These are phyloP conservation scores for Candida sanyiensis DNA, from an alignment of 805 yeast genomes.

Conservation along the genomic window DNA sequence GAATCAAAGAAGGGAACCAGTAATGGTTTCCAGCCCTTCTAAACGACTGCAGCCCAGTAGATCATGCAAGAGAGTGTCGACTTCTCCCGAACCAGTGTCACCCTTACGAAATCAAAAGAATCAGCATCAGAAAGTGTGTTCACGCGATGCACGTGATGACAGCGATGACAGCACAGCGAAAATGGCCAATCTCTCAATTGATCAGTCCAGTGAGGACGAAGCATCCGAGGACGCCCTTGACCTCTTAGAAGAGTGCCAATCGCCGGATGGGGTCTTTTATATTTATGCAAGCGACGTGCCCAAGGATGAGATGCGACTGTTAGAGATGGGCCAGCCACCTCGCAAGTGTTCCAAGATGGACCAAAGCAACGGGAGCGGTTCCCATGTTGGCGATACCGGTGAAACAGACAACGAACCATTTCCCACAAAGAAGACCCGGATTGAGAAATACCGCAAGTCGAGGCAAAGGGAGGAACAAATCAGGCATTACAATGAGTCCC, in stretches of 20 bases:
- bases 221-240: neutral
- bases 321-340: too few species aligned
- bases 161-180: neutral
- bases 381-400: neutral
- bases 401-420: slow-evolving; percentile 14
- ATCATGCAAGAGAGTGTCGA: too few species aligned
- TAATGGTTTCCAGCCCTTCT: too few species aligned
- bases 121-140: too few species aligned
- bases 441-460: slow-evolving; percentile 16
- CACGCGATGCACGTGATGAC: neutral
- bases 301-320: neutral
- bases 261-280: neutral
- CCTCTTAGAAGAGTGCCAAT: neutral
- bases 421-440: slow-evolving; percentile 16
- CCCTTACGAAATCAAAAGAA: too few species aligned
- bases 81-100: too few species aligned
- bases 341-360: neutral
- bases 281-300: neutral
- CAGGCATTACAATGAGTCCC: slow-evolving; percentile 11
- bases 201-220: neutral
- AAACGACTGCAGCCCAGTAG: too few species aligned
- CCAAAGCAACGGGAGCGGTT: neutral
- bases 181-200: slow-evolving; percentile 1
- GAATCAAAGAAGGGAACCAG: too few species aligned
- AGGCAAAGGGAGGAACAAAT: slow-evolving; percentile 18